Percentiles rank a stretch among this genome's conserved stretches.
These are phyloP conservation scores for Trichosporon sp. DNA, from an alignment of 1,284 basidiomycete genomes.

Conservation along the genomic window DNA sequence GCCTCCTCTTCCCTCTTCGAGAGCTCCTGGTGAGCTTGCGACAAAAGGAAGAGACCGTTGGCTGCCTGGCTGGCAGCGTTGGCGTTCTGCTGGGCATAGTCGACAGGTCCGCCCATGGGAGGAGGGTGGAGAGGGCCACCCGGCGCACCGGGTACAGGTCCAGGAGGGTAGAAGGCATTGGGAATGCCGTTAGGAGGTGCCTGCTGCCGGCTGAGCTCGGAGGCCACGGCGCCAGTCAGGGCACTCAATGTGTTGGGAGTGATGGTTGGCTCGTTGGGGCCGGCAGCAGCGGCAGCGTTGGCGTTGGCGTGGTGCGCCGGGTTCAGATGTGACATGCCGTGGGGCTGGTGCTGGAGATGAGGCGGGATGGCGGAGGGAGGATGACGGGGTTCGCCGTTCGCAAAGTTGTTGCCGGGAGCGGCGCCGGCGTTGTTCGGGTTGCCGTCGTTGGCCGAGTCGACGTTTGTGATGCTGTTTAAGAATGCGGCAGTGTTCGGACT, in stretches of 20 bases:
- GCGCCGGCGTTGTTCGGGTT: conserved; percentile 4
- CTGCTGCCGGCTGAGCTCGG: conserved; percentile 35
- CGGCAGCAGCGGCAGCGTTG: conserved; percentile 5
- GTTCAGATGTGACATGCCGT: conserved; percentile 31
- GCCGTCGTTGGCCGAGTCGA: conserved; percentile 41
- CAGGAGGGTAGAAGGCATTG: conserved; percentile 18
- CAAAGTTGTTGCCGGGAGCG: conserved; percentile 1
- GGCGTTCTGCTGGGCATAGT: conserved; percentile 44
- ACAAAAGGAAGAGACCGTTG: conserved; percentile 86
- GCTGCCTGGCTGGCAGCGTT: conserved; percentile 56
- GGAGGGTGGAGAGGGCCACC: conserved; percentile 11
- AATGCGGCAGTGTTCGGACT: conserved; percentile 86
- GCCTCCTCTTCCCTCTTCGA: conserved; percentile 77
- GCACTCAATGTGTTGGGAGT: conserved; percentile 85
- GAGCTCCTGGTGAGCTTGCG: conserved; percentile 89
- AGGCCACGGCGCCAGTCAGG: conserved; percentile 63
- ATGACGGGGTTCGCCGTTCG: conserved; percentile 9
- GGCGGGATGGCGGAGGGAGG: conserved; percentile 27
- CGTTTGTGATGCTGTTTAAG: conserved; percentile 80
- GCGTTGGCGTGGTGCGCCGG: conserved; percentile 14
- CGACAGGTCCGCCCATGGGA: conserved; percentile 25
- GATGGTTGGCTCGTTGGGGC: conserved; percentile 57
- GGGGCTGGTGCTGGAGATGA: conserved; percentile 24
- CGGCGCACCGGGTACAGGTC: conserved; percentile 21
- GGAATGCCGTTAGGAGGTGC: neutral